phyloP scores from a whole-genome alignment of 768 basidiomycete genomes.

The Phanerodontia chrysosporium region DNA sequence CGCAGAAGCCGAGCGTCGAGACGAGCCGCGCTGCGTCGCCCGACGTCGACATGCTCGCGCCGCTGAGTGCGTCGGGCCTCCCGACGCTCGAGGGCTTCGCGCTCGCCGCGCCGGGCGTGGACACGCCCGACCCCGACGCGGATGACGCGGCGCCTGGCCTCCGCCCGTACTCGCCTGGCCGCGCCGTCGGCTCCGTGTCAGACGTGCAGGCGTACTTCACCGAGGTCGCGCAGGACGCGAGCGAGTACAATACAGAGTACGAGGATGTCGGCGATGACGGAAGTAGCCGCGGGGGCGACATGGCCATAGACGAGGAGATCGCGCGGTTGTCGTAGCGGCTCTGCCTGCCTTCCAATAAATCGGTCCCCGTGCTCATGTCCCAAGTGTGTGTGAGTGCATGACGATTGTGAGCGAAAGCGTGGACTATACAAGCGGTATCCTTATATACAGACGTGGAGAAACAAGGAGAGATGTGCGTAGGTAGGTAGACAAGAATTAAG shows the following conservation, averaged over 20 bases:
- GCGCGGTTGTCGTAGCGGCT: constrained; percentile 1
- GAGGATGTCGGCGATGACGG: constrained; percentile 22
- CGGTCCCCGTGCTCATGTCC: not conserved
- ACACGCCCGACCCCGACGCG: not conserved
- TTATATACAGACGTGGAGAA: constrained; percentile 1
- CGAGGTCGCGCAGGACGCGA: constrained; percentile 30
- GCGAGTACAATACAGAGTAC: constrained; percentile 55
- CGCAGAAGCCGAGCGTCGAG: not conserved
- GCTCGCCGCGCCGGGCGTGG: not conserved
- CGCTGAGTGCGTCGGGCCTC: constrained; percentile 3
- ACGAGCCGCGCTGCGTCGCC: constrained; percentile 2
- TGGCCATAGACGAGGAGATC: constrained; percentile 10
- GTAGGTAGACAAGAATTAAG: not conserved
- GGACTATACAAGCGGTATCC: constrained; percentile 1
- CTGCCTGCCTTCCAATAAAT: not conserved
- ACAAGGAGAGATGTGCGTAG: not conserved
- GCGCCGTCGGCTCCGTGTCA: constrained; percentile 45
- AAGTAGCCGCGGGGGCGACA: constrained; percentile 3
- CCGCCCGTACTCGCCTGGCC: constrained; percentile 45
- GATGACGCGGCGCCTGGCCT: no score
- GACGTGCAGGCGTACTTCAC: constrained; percentile 35
- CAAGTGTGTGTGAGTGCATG: not conserved
- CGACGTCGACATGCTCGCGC: not conserved
- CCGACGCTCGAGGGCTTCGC: not conserved
- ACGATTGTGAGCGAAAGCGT: not conserved